phyloP scores from a whole-genome alignment of 176 grass and related monocot genomes.

The Triticum turgidum region DNA sequence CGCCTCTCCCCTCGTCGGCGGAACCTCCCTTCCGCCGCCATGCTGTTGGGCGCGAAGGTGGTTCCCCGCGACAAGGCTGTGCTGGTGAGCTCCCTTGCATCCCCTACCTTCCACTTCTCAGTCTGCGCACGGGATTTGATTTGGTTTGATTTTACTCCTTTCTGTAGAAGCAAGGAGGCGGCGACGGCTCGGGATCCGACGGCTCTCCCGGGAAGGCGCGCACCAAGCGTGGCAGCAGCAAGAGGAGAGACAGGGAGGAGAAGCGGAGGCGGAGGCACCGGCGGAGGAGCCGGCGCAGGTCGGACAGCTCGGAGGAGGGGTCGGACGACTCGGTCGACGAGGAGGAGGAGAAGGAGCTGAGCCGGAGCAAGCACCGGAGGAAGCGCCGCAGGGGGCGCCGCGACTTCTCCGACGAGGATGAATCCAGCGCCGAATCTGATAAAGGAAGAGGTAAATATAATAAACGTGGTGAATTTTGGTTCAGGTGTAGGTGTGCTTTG shows the following conservation, averaged over 20 bases:
- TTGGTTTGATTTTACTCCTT: neutral
- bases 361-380: slow-evolving; percentile 42
- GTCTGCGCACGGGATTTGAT: neutral
- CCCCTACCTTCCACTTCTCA: neutral
- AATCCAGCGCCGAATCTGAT: slow-evolving; percentile 33
- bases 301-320: slow-evolving; percentile 18
- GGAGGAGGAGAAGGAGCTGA: slow-evolving; percentile 37
- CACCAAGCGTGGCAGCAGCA: slow-evolving; percentile 20
- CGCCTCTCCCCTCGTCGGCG: neutral
- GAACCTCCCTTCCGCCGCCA: neutral
- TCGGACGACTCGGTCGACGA: slow-evolving; percentile 22
- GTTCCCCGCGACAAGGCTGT: slow-evolving; percentile 45
- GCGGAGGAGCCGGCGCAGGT: slow-evolving; percentile 28
- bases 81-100: slow-evolving; percentile 4
- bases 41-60: slow-evolving; percentile 59
- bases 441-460: slow-evolving; percentile 32
- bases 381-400: slow-evolving; percentile 17
- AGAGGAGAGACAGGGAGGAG: slow-evolving; percentile 31
- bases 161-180: slow-evolving; percentile 3
- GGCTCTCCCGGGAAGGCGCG: slow-evolving; percentile 24
- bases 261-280: slow-evolving; percentile 26
- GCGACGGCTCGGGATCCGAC: slow-evolving; percentile 47
- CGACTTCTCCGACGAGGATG: slow-evolving; percentile 39
- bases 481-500: neutral
- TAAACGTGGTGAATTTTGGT: neutral